Conservation (phyloP, 108 stramenopile genomes). For the Nitzschia palea region DNA sequence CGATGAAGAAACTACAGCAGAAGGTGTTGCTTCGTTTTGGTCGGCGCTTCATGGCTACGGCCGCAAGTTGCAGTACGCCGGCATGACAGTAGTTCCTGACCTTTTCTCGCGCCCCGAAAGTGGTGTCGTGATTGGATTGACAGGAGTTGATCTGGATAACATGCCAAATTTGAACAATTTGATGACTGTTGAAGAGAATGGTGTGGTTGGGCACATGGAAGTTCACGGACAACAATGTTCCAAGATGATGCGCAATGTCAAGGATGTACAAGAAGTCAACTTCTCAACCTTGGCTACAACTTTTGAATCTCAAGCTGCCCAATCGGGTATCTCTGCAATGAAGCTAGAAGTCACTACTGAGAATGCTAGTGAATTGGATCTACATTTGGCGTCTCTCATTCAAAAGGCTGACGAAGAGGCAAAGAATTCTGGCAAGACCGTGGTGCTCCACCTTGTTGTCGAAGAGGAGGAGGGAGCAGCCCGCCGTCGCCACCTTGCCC, state of each 20-base stretch:
- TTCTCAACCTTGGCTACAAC: conserved; percentile 13
- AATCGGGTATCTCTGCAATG: conserved; percentile 50
- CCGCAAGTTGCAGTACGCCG: conserved; percentile 57
- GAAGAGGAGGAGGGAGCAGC: conserved; percentile 56
- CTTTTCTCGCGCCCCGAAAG: conserved; percentile 66
- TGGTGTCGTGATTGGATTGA: conserved; percentile 69
- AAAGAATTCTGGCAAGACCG: conserved; percentile 47
- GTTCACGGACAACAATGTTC: conserved; percentile 41
- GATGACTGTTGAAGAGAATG: conserved; percentile 20
- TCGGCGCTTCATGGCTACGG: conserved; percentile 57
- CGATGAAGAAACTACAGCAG: conserved; percentile 45
- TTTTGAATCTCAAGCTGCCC: conserved; percentile 29
- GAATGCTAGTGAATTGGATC: conserved; percentile 53
- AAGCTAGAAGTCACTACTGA: conserved; percentile 47
- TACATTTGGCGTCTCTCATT: conserved; percentile 50
- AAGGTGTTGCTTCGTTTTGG: conserved; percentile 72
- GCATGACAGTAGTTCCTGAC: conserved; percentile 86
- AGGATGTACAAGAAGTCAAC: conserved; percentile 11
- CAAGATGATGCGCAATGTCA: conserved; percentile 28
- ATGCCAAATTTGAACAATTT: conserved; percentile 60
- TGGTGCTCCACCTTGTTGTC: conserved; percentile 78
- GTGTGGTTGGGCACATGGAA: conserved; percentile 67
- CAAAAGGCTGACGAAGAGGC: conserved; percentile 37
- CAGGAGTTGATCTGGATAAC: conserved; percentile 52
- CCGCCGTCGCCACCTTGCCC: conserved; percentile 28